A percentile compares a stretch with the other conserved stretches of the same genome.
Evolutionary conservation across 2,329 filamentous ascomycete species (phyloP).

Genomic region (Talaromyces pinophilus): DNA sequence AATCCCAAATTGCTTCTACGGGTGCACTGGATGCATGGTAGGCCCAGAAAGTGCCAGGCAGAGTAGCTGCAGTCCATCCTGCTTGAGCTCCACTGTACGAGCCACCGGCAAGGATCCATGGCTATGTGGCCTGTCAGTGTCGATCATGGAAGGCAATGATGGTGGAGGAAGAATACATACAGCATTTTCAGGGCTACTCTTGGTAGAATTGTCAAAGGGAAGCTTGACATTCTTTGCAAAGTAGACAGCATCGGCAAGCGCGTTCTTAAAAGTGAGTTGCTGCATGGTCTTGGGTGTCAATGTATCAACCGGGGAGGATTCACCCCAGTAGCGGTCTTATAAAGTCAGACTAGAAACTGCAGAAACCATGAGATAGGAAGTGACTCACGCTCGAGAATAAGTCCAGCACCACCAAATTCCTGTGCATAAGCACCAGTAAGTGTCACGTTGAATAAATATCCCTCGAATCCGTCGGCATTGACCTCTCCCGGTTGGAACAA

Average conservation of each 20-base stretch:
- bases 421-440: constrained; percentile 56
- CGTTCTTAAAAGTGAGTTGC: constrained; percentile 56
- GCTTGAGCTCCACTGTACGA: constrained; percentile 60
- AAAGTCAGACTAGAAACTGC: background rate
- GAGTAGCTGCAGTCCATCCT: constrained; percentile 57
- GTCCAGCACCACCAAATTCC: constrained; percentile 55
- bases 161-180: background rate
- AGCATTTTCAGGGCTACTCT: constrained; percentile 17
- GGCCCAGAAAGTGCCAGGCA: constrained; percentile 61
- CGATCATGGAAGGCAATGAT: background rate
- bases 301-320: constrained; percentile 54
- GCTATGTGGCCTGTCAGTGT: constrained; percentile 32
- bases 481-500: constrained; percentile 58
- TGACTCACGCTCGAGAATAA: constrained; percentile 56
- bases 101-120: constrained; percentile 60
- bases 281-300: constrained; percentile 57
- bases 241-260: constrained; percentile 56
- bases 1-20: constrained; percentile 58
- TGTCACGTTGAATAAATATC: constrained; percentile 54
- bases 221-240: constrained; percentile 57
- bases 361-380: background rate
- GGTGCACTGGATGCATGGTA: constrained; percentile 60
- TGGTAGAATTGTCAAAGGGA: constrained; percentile 51
- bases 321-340: constrained; percentile 60
- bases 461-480: constrained; percentile 49